Conservation (phyloP, 352 stramenopile species). For the Phytopythium sindhum region DNA sequence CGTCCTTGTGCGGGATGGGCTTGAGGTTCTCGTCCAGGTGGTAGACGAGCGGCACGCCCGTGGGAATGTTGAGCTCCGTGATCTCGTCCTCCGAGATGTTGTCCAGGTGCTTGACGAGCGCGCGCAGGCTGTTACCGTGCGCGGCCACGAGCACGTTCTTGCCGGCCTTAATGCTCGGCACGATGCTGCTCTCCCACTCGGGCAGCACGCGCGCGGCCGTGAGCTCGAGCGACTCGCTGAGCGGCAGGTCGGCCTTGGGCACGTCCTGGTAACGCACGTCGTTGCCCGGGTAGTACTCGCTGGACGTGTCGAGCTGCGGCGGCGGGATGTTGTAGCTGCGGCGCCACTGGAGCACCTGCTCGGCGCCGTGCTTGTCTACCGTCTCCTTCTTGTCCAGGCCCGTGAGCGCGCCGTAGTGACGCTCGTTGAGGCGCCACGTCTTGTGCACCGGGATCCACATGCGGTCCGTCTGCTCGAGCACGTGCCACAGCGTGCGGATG, state of each 20-base stretch:
- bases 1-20: constrained; percentile 76
- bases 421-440: constrained; percentile 91
- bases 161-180: constrained; percentile 88
- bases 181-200: constrained; percentile 90
- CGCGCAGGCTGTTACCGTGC: constrained; percentile 93
- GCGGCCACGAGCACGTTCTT: constrained; percentile 95
- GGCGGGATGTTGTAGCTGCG: constrained; percentile 98
- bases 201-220: constrained; percentile 91
- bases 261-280: constrained; percentile 92
- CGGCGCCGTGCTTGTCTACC: constrained; percentile 87
- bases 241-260: constrained; percentile 78
- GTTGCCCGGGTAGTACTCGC: constrained; percentile 90
- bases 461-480: constrained; percentile 92
- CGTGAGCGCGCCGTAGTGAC: constrained; percentile 87
- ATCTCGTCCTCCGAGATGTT: constrained; percentile 91
- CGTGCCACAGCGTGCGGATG: constrained; percentile 93
- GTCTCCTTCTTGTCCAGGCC: constrained; percentile 91
- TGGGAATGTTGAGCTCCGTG: constrained; percentile 94
- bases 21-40: constrained; percentile 85
- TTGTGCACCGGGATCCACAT: constrained; percentile 96
- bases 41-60: constrained; percentile 86
- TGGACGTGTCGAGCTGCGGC: constrained; percentile 88
- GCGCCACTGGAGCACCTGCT: constrained; percentile 95
- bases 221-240: constrained; percentile 93
- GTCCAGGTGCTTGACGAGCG: constrained; percentile 94